Percentiles rank a stretch among this genome's conserved stretches.
phyloP scores from a whole-genome alignment of 1,139 yeast genomes.

The Magnusiomyces suaveolens region DNA sequence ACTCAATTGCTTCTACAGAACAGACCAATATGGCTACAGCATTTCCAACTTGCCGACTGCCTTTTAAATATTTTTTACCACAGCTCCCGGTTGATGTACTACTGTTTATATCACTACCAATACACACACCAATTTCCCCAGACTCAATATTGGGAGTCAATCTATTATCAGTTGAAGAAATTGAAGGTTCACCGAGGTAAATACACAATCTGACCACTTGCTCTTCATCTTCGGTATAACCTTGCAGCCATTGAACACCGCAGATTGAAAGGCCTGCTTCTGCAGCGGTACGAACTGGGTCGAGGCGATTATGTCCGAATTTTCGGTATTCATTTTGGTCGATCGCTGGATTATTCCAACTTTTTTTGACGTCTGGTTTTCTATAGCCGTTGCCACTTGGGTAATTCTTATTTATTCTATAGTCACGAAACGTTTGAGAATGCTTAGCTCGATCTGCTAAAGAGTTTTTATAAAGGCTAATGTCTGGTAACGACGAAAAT shows the following conservation, averaged over 20 bases:
- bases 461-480: neutral
- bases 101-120: neutral
- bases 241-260: slow-evolving; percentile 6
- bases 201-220: slow-evolving; percentile 2
- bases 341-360: neutral
- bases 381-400: neutral
- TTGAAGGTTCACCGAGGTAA: neutral
- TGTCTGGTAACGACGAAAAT: neutral
- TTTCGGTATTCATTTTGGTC: neutral
- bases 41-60: neutral
- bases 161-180: neutral
- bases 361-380: neutral
- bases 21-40: neutral
- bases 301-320: neutral
- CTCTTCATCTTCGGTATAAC: neutral
- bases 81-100: neutral
- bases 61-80: neutral
- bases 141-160: neutral
- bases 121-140: neutral
- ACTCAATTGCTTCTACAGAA: neutral
- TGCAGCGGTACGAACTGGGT: neutral
- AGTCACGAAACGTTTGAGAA: neutral
- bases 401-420: no score
- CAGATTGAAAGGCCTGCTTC: neutral
- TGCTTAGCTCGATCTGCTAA: neutral